phyloP scores from a whole-genome alignment of 768 basidiomycete genomes.

The Mrakia blollopis region DNA sequence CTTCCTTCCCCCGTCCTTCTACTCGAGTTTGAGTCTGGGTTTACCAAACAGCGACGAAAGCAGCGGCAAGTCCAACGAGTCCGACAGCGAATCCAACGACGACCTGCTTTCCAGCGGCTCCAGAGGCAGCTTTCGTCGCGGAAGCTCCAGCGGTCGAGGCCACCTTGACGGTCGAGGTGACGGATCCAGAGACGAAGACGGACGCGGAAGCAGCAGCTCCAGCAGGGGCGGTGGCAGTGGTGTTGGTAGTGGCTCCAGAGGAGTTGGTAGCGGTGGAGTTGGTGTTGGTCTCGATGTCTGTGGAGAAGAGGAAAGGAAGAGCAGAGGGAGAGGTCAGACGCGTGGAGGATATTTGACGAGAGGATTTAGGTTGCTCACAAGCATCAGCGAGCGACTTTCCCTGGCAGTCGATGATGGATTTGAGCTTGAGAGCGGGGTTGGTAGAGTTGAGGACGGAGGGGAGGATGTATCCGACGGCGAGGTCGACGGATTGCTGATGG shows the following conservation, averaged over 20 bases:
- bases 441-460: slow-evolving; percentile 66
- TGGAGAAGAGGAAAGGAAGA: neutral
- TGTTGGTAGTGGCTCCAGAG: neutral
- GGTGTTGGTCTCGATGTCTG: slow-evolving; percentile 18
- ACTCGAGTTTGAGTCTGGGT: neutral
- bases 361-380: too few species aligned
- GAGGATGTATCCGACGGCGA: slow-evolving; percentile 54
- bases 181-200: neutral
- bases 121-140: neutral
- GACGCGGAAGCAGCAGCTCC: neutral
- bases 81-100: neutral
- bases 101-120: neutral
- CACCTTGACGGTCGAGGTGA: neutral
- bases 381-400: slow-evolving; percentile 58
- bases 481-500: slow-evolving; percentile 16
- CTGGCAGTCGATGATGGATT: slow-evolving; percentile 67
- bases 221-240: neutral
- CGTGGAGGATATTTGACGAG: neutral
- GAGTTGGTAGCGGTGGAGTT: slow-evolving; percentile 6
- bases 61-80: neutral
- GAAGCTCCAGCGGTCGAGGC: neutral
- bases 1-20: neutral
- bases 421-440: slow-evolving; percentile 64
- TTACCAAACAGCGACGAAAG: neutral
- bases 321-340: neutral